Evolutionary conservation across 371 early-diverging fungal species (phyloP).

Genomic region (Syncephalis fuscata): DNA sequence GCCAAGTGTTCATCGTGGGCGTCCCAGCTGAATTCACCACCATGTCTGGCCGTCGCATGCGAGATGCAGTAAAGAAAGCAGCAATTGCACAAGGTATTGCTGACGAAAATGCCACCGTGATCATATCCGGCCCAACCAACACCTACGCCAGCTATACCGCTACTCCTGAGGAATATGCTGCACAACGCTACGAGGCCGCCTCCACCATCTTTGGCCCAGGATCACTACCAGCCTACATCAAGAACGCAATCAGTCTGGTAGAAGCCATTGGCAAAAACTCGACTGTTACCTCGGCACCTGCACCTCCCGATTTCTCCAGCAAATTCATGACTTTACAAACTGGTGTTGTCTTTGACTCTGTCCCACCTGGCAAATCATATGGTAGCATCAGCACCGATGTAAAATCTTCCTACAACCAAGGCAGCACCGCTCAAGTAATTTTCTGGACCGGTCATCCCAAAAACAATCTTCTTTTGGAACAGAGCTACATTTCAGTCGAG

Average conservation of each 20-base stretch:
- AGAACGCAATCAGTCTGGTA: slow-evolving; percentile 26
- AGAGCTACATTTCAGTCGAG: slow-evolving; percentile 34
- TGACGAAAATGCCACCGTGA: slow-evolving; percentile 22
- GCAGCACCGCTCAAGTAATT: slow-evolving; percentile 13
- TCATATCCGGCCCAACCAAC: slow-evolving; percentile 29
- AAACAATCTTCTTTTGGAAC: slow-evolving; percentile 21
- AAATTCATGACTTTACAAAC: slow-evolving; percentile 21
- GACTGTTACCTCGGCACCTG: slow-evolving; percentile 6
- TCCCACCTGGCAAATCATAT: slow-evolving; percentile 20
- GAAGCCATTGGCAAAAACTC: slow-evolving; percentile 17
- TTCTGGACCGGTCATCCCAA: slow-evolving; percentile 44
- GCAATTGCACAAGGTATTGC: slow-evolving; percentile 19
- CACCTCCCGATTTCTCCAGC: slow-evolving; percentile 14
- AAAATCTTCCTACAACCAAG: slow-evolving; percentile 6
- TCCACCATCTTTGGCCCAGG: slow-evolving; percentile 46
- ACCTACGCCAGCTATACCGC: slow-evolving; percentile 31
- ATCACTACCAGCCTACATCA: slow-evolving; percentile 32
- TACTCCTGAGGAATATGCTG: slow-evolving; percentile 43
- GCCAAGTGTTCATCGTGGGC: slow-evolving; percentile 31
- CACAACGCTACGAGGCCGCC: slow-evolving; percentile 50
- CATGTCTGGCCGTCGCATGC: slow-evolving; percentile 39
- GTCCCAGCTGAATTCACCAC: slow-evolving; percentile 45
- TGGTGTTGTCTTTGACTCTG: slow-evolving; percentile 24
- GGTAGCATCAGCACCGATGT: slow-evolving; percentile 25
- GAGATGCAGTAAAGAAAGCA: slow-evolving; percentile 15